Conservation (phyloP, 305 asterid genomes). For the Fraxinus dipetala region DNA sequence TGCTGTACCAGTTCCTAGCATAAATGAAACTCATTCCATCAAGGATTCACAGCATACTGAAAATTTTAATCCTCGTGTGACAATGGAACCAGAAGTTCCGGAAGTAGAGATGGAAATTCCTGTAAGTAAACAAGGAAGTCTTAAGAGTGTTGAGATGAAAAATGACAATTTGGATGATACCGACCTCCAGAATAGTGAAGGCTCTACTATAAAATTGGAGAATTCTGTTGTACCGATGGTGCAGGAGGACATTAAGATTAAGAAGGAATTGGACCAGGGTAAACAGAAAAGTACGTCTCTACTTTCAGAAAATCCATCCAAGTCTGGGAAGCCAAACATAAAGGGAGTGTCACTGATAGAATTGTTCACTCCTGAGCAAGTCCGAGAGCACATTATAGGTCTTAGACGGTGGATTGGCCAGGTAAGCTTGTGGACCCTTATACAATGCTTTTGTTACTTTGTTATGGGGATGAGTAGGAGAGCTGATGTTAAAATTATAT, state of each 20-base stretch:
- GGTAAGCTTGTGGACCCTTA: constrained; percentile 45
- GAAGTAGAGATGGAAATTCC: constrained; percentile 58
- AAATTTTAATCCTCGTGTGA: constrained; percentile 37
- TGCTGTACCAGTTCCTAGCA: constrained; percentile 37
- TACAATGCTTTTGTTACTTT: constrained; percentile 19
- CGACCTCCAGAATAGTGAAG: constrained; percentile 36
- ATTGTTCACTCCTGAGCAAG: constrained; percentile 92
- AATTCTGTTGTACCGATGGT: constrained; percentile 40
- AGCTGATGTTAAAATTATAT: not conserved
- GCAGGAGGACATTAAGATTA: constrained; percentile 49
- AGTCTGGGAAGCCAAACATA: constrained; percentile 85
- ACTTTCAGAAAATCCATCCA: constrained; percentile 60
- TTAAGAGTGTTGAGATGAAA: constrained; percentile 37
- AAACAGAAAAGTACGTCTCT: constrained; percentile 49
- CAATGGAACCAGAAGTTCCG: constrained; percentile 45
- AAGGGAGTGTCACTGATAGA: constrained; percentile 94
- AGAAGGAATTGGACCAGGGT: constrained; percentile 51
- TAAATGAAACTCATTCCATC: constrained; percentile 39
- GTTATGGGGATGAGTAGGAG: not conserved
- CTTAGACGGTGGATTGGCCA: constrained; percentile 98
- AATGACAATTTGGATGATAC: constrained; percentile 44
- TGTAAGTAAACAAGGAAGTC: constrained; percentile 43
- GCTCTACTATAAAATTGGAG: constrained; percentile 40
- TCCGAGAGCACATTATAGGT: constrained; percentile 74
- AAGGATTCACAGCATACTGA: constrained; percentile 39